A percentile compares a stretch with the other conserved stretches of the same genome.
These are phyloP conservation scores for Fusarium chuoi DNA, from an alignment of 2,329 filamentous ascomycete genomes.

Conservation along the genomic window DNA sequence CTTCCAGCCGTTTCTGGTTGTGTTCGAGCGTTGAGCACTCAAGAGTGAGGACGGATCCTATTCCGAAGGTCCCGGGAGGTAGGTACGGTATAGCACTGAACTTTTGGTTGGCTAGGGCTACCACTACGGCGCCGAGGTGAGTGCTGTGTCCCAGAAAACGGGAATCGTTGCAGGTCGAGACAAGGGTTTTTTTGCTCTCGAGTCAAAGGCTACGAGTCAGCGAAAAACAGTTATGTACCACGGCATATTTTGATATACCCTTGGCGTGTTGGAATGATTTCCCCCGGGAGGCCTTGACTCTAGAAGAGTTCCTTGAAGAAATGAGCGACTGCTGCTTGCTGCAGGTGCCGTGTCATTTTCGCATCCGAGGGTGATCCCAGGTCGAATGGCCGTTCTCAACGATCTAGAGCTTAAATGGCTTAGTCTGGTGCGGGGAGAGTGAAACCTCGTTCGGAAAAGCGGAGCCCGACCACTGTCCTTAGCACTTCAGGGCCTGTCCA, in stretches of 20 bases:
- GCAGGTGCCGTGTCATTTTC: conserved; percentile 36
- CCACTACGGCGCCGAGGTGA: background rate
- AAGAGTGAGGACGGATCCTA: conserved; percentile 18
- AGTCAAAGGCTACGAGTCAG: conserved; percentile 1
- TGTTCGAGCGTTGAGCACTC: conserved; percentile 11
- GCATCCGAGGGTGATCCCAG: conserved; percentile 22
- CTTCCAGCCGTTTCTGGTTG: conserved; percentile 14
- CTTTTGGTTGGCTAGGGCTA: background rate
- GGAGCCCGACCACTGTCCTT: conserved; percentile 25
- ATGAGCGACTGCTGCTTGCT: conserved; percentile 1
- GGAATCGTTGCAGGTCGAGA: background rate
- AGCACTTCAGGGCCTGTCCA: conserved; percentile 3
- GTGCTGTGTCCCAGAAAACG: background rate
- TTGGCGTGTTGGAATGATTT: conserved; percentile 19
- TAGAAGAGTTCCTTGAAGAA: background rate
- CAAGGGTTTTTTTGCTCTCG: background rate
- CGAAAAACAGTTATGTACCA: background rate
- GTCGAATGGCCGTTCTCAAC: conserved; percentile 13
- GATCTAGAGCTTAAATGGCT: conserved; percentile 33
- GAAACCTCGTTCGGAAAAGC: conserved; percentile 42
- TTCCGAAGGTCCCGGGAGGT: conserved; percentile 18
- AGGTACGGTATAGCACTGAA: background rate
- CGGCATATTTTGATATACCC: background rate
- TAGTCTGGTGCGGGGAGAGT: conserved; percentile 44
- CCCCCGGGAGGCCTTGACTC: conserved; percentile 17